Base-by-base conservation (phyloP, 23 red algal genomes). In the Chondrus crispus region DNA sequence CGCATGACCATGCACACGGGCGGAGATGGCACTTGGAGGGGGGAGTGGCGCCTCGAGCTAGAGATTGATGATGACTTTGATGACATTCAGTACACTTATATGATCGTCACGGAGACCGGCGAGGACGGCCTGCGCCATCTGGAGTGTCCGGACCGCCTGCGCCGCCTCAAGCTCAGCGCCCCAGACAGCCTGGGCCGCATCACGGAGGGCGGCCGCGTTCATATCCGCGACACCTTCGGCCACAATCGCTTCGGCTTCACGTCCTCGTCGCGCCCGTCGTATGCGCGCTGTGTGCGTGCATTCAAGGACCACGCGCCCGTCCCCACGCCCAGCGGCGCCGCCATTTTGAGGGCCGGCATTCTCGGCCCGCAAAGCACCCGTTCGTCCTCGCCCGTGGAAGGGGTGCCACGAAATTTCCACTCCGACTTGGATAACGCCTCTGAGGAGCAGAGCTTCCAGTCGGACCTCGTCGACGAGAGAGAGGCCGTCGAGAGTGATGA, bases 1-100 rank as follows among this genome's bases (percentile, higher is more conserved):
- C 89, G 89, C 5, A 92, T 92, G 89, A 84, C 76, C 26, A 82
- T 55, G 62, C 76, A 92, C 26, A 29, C 79, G 28, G 89, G 45
- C 26, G 76, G 48, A 3, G 89, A 92, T 46, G 89, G 89, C 5
- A 73, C 63, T 37, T 92, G 76, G 76, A 75, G 89, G n/a, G 89
- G 89, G 50, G 89, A 92, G 37, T 92, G 89, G 89, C 60, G 89
- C 10, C 69, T 82, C 20, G 63, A 84, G 30, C 35, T 92, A 1
- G 54, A 92, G 42, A 92, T 92, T 82, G 89, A 92, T 50, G 89
- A 92, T 58, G 79, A 82, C 74, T 84, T 64, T 50, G 50, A 92
- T 39, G 50, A 41, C 20, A 73, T 92, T 57, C 60, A 70, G 20
- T 92, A 92, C 28, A 68, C 55, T 4, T 92, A 92, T 43, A 84